phyloP scores from a whole-genome alignment of 495 filamentous ascomycete species.

The Penicillium simplicissimum region DNA sequence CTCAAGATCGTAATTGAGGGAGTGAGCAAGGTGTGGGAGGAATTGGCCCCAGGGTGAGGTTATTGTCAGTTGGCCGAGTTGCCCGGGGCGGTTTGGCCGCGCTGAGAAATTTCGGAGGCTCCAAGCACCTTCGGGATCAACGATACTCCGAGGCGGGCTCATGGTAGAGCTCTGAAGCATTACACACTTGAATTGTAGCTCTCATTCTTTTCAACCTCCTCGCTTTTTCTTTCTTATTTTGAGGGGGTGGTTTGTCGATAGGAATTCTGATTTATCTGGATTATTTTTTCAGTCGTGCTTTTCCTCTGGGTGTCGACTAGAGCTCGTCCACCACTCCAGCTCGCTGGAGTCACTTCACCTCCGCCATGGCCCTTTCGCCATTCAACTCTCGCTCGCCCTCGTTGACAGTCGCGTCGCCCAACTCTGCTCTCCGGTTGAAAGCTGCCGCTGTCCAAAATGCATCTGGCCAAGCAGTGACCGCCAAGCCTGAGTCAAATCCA shows the following conservation, averaged over 20 bases:
- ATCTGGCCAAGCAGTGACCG: slow-evolving; percentile 13
- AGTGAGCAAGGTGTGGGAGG: neutral
- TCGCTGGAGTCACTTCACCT: neutral
- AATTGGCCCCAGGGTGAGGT: neutral
- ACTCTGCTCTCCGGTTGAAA: slow-evolving; percentile 39
- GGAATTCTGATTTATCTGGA: neutral
- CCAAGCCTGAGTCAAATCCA: slow-evolving; percentile 22
- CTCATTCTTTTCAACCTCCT: slow-evolving; percentile 2
- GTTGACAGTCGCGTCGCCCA: slow-evolving; percentile 33
- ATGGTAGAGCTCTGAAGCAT: neutral
- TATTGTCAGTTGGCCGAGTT: slow-evolving; percentile 8
- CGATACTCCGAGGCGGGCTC: slow-evolving; percentile 33
- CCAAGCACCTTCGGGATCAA: slow-evolving; percentile 30
- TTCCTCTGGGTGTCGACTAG: neutral
- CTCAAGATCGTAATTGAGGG: neutral
- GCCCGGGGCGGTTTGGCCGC: slow-evolving; percentile 11
- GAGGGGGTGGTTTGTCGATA: neutral
- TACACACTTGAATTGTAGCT: neutral
- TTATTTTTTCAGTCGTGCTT: neutral
- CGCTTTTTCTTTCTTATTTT: neutral
- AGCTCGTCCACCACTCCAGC: neutral
- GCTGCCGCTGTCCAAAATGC: slow-evolving; percentile 36
- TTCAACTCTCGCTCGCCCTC: slow-evolving; percentile 39
- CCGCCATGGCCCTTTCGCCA: slow-evolving; percentile 48
- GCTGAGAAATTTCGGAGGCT: slow-evolving; percentile 36